Evolutionary conservation across 257 asterid species (phyloP), one percentile per base, ranked within the genome.

Genomic region (Cynanchum wilfordii): DNA sequence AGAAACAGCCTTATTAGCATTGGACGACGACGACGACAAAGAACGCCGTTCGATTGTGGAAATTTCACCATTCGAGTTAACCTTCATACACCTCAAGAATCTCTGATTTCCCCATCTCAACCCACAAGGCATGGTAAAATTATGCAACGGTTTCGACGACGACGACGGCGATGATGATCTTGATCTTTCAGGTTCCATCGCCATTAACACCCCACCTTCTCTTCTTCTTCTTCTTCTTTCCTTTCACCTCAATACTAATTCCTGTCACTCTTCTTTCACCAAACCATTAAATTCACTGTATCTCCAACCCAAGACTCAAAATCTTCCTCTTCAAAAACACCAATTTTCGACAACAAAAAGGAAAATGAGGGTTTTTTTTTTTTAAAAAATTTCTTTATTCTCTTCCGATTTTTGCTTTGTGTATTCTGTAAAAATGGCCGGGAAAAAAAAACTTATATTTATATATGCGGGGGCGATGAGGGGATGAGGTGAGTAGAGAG

Each of bases 101-200:
- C 69, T 78, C 89, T 82, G 93, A 55, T 82, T 87, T 3, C 96
- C 96, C 97, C 96, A 90, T 64, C 87, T 84, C n/a, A 90, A 73
- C 9, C 85, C 85, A 66, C 72, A 40, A 25, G 91, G 96, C 74
- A 90, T 29, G 64, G 76, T 77, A 83, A 90, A 87, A 89, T 89
- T 90, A 73, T 90, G 97, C 36, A 90, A 79, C 69, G 93, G 79
- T 60, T 82, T 82, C 11, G 87, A 78, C 75, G 78, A 30, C 7
- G 81, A 57, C 22, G 78, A 62, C 9, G 73, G 79, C 75, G 78
- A 33, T 10, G 81, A 66, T 29, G 78, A 62, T 12, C 70, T 79
- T 47, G 89, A 87, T 89, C 88, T 83, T 36, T 83, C 88, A 1
- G 87, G 71, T 60, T 84, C 91, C 93, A 79, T 87, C 50, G 82